Evolutionary conservation across 345 rosid species (phyloP).

Genomic region (Dovyalis caffra): DNA sequence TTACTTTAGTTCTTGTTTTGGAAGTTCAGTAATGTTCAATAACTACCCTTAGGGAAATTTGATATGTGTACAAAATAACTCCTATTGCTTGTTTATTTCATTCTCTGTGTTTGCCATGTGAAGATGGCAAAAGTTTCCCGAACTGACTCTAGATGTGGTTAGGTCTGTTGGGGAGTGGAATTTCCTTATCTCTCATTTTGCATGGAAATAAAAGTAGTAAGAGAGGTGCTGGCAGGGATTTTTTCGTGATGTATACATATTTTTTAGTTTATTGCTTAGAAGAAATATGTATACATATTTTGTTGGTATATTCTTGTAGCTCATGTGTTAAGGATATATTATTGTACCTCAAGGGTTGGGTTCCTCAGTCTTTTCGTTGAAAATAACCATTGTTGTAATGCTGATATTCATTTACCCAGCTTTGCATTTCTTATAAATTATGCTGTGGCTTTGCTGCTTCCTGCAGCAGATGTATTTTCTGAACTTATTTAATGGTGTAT

Average conservation of each 20-base stretch:
- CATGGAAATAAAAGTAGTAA: neutral
- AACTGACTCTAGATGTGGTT: neutral
- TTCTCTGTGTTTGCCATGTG: neutral
- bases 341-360: neutral
- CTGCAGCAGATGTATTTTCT: neutral
- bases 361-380: neutral
- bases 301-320: neutral
- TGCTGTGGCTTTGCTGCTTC: neutral
- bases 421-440: neutral
- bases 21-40: neutral
- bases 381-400: neutral
- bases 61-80: neutral
- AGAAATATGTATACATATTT: slow-evolving; percentile 2
- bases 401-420: neutral
- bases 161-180: neutral
- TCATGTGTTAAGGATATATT: neutral
- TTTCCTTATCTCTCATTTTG: neutral
- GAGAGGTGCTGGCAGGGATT: neutral
- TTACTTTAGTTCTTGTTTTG: neutral
- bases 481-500: neutral
- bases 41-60: too few relatives aligned
- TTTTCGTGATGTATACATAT: neutral
- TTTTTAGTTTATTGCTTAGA: neutral
- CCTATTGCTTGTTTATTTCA: neutral
- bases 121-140: neutral